phyloP scores from a whole-genome alignment of 768 basidiomycete genomes.

The Termitomyces sp. region DNA sequence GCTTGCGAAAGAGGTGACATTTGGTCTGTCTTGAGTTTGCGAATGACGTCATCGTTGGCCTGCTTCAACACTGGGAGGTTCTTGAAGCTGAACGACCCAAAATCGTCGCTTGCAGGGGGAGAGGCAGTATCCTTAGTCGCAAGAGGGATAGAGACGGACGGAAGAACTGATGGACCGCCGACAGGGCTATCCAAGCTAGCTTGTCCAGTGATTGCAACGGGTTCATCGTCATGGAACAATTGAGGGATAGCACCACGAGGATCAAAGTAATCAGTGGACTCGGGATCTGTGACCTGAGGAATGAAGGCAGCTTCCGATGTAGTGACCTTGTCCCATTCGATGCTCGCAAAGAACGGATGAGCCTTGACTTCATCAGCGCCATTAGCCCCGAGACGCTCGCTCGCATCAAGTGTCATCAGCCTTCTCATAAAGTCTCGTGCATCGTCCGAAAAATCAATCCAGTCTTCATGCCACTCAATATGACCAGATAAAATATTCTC shows the following conservation, averaged over 20 bases:
- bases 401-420: conserved; percentile 79
- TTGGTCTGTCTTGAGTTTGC: conserved; percentile 91
- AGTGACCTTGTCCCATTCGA: conserved; percentile 93
- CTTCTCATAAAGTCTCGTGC: conserved; percentile 88
- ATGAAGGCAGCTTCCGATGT: conserved; percentile 91
- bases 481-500: conserved; percentile 96
- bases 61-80: conserved; percentile 95
- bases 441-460: conserved; percentile 81
- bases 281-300: conserved; percentile 91
- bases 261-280: conserved; percentile 99
- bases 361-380: conserved; percentile 92
- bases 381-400: conserved; percentile 73
- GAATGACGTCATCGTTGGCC: conserved; percentile 97
- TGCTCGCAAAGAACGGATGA: conserved; percentile 86
- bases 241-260: conserved; percentile 89
- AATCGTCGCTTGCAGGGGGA: conserved; percentile 78
- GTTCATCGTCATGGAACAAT: conserved; percentile 89
- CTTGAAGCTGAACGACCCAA: conserved; percentile 98
- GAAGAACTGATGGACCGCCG: conserved; percentile 35
- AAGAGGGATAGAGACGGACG: conserved; percentile 41
- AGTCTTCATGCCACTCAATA: conserved; percentile 95
- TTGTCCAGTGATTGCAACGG: conserved; percentile 49
- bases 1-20: conserved; percentile 75
- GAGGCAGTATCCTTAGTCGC: conserved; percentile 37
- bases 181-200: conserved; percentile 45